These are phyloP conservation scores for Sclerotinia borealis DNA, from an alignment of 2,329 filamentous ascomycete species.

Conservation along the genomic window DNA sequence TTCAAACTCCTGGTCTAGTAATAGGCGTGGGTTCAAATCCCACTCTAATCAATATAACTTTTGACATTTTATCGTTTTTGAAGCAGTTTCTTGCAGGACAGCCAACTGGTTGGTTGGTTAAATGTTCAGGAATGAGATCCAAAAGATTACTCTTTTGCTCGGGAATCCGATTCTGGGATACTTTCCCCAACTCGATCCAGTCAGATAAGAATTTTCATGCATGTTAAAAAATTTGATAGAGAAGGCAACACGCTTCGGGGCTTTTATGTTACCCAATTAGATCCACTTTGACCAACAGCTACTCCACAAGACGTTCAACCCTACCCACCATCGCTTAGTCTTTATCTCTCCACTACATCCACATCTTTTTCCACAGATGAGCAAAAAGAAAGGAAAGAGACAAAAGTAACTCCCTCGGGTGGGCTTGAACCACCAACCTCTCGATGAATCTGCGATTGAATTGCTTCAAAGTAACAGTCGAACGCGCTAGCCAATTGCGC, in stretches of 20 bases:
- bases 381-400: not conserved
- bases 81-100: not conserved
- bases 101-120: not conserved
- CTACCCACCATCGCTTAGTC: not conserved
- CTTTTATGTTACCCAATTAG: not conserved
- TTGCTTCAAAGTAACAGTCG: constrained; percentile 2
- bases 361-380: not conserved
- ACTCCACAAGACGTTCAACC: not conserved
- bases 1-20: constrained; percentile 6
- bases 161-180: not conserved
- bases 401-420: constrained; percentile 4
- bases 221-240: not conserved
- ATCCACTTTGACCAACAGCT: not conserved
- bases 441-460: not conserved
- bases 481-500: constrained; percentile 14
- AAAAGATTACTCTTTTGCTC: not conserved
- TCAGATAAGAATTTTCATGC: not conserved
- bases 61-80: not conserved
- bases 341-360: not conserved
- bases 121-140: not conserved
- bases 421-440: constrained; percentile 9
- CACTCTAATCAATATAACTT: not conserved
- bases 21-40: constrained; percentile 9
- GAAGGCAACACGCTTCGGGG: not conserved
- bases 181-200: not conserved